Evolutionary conservation across 257 asterid genomes (phyloP).

Genomic region (Gentiana dahurica): DNA sequence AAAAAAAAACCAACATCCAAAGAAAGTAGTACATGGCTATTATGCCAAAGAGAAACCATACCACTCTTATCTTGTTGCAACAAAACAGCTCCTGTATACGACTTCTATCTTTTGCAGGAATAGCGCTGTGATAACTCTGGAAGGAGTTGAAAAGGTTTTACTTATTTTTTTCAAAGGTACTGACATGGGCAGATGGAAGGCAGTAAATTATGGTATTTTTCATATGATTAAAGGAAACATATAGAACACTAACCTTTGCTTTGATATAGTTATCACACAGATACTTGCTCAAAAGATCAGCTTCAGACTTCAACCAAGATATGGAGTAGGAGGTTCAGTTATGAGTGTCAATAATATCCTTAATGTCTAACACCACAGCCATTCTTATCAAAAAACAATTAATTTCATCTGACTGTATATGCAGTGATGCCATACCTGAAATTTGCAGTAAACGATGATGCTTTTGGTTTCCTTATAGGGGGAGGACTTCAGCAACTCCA

Average conservation of each 20-base stretch:
- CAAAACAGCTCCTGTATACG: constrained; percentile 73
- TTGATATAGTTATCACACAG: constrained; percentile 62
- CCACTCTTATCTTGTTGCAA: constrained; percentile 88
- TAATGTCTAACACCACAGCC: background rate
- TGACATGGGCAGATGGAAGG: constrained; percentile 15
- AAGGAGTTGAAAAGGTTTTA: constrained; percentile 10
- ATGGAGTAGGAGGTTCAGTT: constrained; percentile 8
- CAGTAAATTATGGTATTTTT: constrained; percentile 9
- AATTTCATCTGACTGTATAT: background rate
- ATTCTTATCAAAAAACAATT: background rate
- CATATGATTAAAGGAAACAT: constrained; percentile 19
- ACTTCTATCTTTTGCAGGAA: constrained; percentile 75
- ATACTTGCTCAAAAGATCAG: constrained; percentile 86
- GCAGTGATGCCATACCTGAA: constrained; percentile 49
- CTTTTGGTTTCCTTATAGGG: constrained; percentile 65
- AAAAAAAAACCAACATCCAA: background rate
- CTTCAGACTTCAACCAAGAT: constrained; percentile 52
- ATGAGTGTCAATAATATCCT: constrained; percentile 5
- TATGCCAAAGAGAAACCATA: constrained; percentile 22
- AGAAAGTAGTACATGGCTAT: constrained; percentile 3
- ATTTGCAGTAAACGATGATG: constrained; percentile 89
- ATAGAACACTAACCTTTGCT: constrained; percentile 62
- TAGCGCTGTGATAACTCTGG: constrained; percentile 92
- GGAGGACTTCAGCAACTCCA: constrained; percentile 58
- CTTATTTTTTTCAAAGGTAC: constrained; percentile 5